phyloP scores from a whole-genome alignment of 2,329 filamentous ascomycete species.

The Helicocarpus griseus region DNA sequence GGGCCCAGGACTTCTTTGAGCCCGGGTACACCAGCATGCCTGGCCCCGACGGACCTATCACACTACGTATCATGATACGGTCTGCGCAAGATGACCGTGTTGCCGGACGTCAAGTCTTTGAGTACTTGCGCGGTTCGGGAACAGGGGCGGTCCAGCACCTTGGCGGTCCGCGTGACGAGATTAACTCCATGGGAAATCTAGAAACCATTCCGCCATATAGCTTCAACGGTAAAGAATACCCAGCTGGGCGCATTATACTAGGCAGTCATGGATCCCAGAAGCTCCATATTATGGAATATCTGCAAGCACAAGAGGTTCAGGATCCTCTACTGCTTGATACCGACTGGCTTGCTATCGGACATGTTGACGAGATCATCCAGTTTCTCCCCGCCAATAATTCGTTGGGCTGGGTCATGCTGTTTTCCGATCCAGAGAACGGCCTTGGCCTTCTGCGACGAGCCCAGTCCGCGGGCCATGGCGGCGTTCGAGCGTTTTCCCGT shows the following conservation, averaged over 20 bases:
- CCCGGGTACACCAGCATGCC: conserved; percentile 32
- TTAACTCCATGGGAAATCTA: conserved; percentile 26
- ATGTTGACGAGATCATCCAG: conserved; percentile 29
- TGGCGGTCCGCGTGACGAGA: conserved; percentile 12
- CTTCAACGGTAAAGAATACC: conserved; percentile 11
- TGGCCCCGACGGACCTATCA: conserved; percentile 24
- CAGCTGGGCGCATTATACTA: conserved; percentile 17
- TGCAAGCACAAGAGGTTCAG: conserved; percentile 28
- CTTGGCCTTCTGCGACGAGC: conserved; percentile 18
- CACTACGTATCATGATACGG: conserved; percentile 25
- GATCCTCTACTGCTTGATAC: conserved; percentile 26
- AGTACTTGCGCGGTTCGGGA: conserved; percentile 20
- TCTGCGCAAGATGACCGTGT: conserved; percentile 18
- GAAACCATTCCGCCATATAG: conserved; percentile 30
- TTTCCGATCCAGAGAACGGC: conserved; percentile 15
- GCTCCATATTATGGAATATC: conserved; percentile 19
- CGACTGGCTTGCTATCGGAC: conserved; percentile 23
- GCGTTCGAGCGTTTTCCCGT: conserved; percentile 6
- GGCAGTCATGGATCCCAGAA: conserved; percentile 10
- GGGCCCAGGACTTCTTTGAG: conserved; percentile 34
- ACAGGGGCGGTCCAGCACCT: conserved; percentile 25
- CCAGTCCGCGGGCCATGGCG: conserved; percentile 17
- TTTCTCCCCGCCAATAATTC: conserved; percentile 20
- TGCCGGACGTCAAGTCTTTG: conserved; percentile 26
- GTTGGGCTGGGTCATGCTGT: conserved; percentile 16